Base-by-base conservation (phyloP, 2,329 filamentous ascomycete genomes). In the Hypoxylon sp. region DNA sequence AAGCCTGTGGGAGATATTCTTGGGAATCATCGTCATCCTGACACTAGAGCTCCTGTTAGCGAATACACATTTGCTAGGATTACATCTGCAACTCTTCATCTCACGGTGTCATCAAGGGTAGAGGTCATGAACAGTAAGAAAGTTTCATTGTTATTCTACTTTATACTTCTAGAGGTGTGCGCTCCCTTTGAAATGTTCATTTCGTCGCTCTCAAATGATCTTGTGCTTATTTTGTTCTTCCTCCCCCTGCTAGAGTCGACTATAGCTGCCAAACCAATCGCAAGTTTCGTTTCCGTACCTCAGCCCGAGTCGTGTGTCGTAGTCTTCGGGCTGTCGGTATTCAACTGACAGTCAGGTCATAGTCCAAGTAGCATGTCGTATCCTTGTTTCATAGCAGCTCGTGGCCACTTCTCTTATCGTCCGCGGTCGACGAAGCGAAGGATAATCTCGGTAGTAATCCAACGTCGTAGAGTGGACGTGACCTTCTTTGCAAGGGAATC, bases 91-190 rank as follows among this genome's bases (percentile, higher is more conserved):
- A 35, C n/a, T 3, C 2, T 3, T 35, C 38, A 15, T 21, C 13
- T 15, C 3, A 2, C 29, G 11, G 11, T 13, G 6, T 6, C 15
- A 13, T 20, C 38, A 23, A 23, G 3, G 15, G 8, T 3, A 9
- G 9, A 27, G 20, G 37, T 31, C 20, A 17, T 55, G 40, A 59
- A 62, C 48, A 17, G 43, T 62, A 62, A 55, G 55, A 59, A 50
- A 62, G n/a, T 59, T 60, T 54, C 31, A 41, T 41, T 59, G 59
- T 38, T 62, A 35, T 62, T 59, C 59, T 62, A 62, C 51, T 62
- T 62, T 62, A 62, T 62, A 59, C 51, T 56, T 43, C 23, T 47
- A 38, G 35, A 49, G 24, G 31, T 6, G 9, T 35, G 31, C 27
- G 9, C 27, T 29, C 27, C 27, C 2, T 35, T 31, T 31, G 29